Conservation (phyloP, 2,329 filamentous ascomycete species). For the Tolypocladium capitatum region DNA sequence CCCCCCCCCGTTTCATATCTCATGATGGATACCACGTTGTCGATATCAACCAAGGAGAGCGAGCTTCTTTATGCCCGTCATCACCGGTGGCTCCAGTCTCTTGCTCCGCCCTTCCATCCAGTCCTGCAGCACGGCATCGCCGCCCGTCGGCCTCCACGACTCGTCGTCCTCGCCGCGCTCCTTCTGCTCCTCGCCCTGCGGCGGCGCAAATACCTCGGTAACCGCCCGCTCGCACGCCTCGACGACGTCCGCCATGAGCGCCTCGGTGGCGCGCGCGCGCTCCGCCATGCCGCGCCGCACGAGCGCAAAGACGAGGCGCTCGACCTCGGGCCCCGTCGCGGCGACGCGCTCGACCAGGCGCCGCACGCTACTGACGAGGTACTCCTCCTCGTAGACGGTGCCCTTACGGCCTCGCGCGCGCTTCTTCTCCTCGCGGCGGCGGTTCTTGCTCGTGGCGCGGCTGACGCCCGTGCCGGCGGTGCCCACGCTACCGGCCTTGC, state of each 20-base stretch:
- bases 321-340: slow-evolving; percentile 56
- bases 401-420: slow-evolving; percentile 89
- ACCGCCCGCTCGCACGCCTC: slow-evolving; percentile 54
- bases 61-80: slow-evolving; percentile 35
- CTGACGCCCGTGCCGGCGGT: slow-evolving; percentile 62
- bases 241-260: slow-evolving; percentile 59
- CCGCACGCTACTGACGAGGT: slow-evolving; percentile 77
- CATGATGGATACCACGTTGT: neutral
- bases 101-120: slow-evolving; percentile 32
- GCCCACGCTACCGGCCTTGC: slow-evolving; percentile 47
- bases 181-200: slow-evolving; percentile 7
- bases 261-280: slow-evolving; percentile 65
- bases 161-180: slow-evolving; percentile 9
- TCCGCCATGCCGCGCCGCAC: slow-evolving; percentile 77
- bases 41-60: slow-evolving; percentile 31
- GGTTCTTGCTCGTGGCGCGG: slow-evolving; percentile 75
- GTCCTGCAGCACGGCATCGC: slow-evolving; percentile 38
- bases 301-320: slow-evolving; percentile 62
- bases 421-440: slow-evolving; percentile 85
- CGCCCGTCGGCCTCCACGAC: slow-evolving; percentile 28
- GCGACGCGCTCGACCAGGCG: slow-evolving; percentile 76
- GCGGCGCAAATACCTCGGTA: slow-evolving; percentile 50
- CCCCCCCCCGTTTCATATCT: neutral
- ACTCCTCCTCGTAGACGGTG: slow-evolving; percentile 95
- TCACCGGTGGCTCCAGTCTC: slow-evolving; percentile 33